Base-by-base conservation (phyloP, 768 basidiomycete genomes). In the Serendipita vermifera region DNA sequence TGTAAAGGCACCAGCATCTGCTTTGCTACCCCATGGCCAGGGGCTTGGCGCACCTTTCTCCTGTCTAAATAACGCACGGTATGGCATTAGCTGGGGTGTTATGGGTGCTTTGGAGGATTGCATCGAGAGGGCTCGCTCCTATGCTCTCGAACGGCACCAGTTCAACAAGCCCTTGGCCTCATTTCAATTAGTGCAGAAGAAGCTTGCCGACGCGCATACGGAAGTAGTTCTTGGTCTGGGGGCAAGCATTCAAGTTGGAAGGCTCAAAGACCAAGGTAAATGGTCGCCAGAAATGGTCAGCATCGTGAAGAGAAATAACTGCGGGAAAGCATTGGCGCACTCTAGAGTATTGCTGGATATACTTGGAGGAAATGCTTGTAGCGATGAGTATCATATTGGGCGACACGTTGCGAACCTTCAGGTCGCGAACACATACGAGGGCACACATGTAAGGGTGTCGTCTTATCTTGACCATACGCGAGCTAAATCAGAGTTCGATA, bases 141-240 rank as follows among this genome's bases (percentile, higher is more conserved):
- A 98, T 65, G 86, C 90, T 7, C 77, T 96, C 32, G 88, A 96
- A 65, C 78, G 93, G 14, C 78, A 83, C 43, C 94, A 98, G 69
- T 98, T 98, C 72, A 75, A 80, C 22, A 81, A 85, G 33, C 91
- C 92, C 0, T 74, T 97, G 2, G 93, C 89, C 1, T 85, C 86
- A 3, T 98, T 94, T 80, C 94, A 98, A 69, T 82, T 98, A n/a
- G 77, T 97, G 15, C 93, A 97, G 68, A 94, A 94, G 79, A 98
- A 98, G 70, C 77, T 98, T 14, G 91, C 85, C 2, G 92, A 97
- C 61, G 92, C 94, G 11, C 85, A 91, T 60, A 87, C 83, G 1
- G 90, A 96, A 64, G 78, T 82, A 6, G 79, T 84, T 1, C 73
- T 93, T 11, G 89, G 92, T 4, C 71, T 89, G 24, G 75, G 80